Conservation (phyloP, 2,329 filamentous ascomycete species). For the Bipolaris gigantea region DNA sequence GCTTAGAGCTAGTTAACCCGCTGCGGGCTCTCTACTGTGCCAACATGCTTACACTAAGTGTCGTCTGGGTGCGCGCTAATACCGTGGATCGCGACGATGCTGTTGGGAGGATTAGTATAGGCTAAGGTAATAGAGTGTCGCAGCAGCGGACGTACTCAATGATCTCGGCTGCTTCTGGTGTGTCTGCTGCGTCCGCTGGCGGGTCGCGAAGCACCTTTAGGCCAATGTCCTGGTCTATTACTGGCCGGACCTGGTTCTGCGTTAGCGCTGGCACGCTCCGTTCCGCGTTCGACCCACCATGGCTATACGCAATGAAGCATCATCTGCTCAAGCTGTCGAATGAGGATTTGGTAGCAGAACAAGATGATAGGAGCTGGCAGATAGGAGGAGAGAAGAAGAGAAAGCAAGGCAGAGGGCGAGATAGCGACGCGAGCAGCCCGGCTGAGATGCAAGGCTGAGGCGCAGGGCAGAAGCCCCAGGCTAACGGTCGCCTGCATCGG, state of each 20-base stretch:
- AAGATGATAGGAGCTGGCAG: too few relatives aligned
- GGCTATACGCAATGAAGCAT: too few relatives aligned
- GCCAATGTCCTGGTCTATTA: slow-evolving; percentile 26
- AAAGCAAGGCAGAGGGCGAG: neutral
- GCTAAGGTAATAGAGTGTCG: neutral
- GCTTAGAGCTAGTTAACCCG: too few relatives aligned
- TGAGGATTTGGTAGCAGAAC: too few relatives aligned
- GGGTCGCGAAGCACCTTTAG: slow-evolving; percentile 27
- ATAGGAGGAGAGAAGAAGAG: neutral
- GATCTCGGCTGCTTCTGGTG: too few relatives aligned
- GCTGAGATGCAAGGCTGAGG: slow-evolving; percentile 1
- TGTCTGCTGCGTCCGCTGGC: too few relatives aligned
- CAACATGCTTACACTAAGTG: slow-evolving; percentile 33
- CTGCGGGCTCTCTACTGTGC: slow-evolving; percentile 14
- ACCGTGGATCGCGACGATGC: slow-evolving; percentile 35
- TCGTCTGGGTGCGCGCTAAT: slow-evolving; percentile 34
- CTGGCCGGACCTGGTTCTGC: slow-evolving; percentile 14
- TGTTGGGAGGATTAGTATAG: slow-evolving; percentile 13
- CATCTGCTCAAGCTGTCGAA: too few relatives aligned
- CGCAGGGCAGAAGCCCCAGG: too few relatives aligned
- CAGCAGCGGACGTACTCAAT: slow-evolving; percentile 23
- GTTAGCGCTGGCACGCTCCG: slow-evolving; percentile 6
- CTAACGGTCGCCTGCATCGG: too few relatives aligned
- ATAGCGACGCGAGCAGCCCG: neutral
- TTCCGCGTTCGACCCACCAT: too few relatives aligned